These are phyloP conservation scores for Phialemonium atrogriseum DNA, from an alignment of 2,329 filamentous ascomycete genomes.

Conservation along the genomic window DNA sequence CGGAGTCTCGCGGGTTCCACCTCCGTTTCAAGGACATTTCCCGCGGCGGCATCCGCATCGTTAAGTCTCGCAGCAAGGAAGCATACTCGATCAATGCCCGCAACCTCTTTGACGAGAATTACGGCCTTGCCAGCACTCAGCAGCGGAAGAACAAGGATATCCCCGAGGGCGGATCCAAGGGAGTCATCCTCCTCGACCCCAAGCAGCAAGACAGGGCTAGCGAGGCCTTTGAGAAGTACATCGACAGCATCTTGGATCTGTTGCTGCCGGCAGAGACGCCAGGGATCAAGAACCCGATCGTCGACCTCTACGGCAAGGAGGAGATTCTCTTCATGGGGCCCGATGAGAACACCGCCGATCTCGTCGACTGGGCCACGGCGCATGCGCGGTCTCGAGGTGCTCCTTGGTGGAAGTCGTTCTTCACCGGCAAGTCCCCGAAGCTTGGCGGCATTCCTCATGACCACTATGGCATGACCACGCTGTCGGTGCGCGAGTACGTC, in stretches of 20 bases:
- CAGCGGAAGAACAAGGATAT: conserved; percentile 99
- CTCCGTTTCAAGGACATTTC: conserved; percentile 95
- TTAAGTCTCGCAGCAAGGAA: conserved; percentile 95
- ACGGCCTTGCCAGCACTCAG: conserved; percentile 94
- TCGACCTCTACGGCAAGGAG: conserved; percentile 88
- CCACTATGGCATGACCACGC: conserved; percentile 91
- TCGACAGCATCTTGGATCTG: conserved; percentile 95
- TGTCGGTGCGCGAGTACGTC: conserved; percentile 93
- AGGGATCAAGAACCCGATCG: conserved; percentile 97
- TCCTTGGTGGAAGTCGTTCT: conserved; percentile 99
- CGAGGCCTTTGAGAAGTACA: conserved; percentile 98
- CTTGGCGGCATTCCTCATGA: conserved; percentile 96
- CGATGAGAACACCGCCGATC: conserved; percentile 95
- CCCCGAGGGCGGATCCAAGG: conserved; percentile 94
- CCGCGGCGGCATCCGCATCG: conserved; percentile 93
- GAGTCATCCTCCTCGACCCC: conserved; percentile 88
- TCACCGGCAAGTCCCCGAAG: conserved; percentile 95
- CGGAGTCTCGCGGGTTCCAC: conserved; percentile 95
- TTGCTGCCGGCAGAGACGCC: conserved; percentile 83
- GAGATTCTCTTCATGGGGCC: conserved; percentile 99
- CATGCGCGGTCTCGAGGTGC: conserved; percentile 82
- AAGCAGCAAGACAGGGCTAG: conserved; percentile 88
- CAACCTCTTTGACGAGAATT: conserved; percentile 97
- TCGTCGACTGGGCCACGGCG: conserved; percentile 98
- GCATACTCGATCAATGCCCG: conserved; percentile 94